Evolutionary conservation across 805 yeast genomes (phyloP).

Genomic region (Saturnispora halmiae): DNA sequence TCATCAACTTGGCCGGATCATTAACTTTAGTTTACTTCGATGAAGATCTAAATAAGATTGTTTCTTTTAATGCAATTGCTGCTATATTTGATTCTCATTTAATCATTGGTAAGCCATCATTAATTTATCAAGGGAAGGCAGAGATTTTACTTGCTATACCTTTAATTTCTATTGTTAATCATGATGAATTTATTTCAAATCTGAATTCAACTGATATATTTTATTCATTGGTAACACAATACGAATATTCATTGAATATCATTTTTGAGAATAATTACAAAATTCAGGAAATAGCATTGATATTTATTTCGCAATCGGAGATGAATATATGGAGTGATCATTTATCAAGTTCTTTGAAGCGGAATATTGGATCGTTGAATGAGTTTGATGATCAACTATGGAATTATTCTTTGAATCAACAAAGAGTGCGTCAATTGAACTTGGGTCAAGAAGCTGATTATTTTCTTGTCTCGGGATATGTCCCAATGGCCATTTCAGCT

Average conservation of each 20-base stretch:
- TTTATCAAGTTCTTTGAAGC: slow-evolving; percentile 4
- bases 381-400: slow-evolving; percentile 12
- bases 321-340: slow-evolving; percentile 34
- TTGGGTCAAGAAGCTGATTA: slow-evolving; percentile 9
- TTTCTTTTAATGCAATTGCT: slow-evolving; percentile 26
- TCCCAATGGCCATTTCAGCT: slow-evolving; percentile 5
- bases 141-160: slow-evolving; percentile 43
- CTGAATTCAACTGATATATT: slow-evolving; percentile 21
- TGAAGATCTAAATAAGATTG: slow-evolving; percentile 9
- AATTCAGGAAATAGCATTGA: slow-evolving; percentile 37
- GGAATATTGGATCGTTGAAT: slow-evolving; percentile 10
- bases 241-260: slow-evolving; percentile 33
- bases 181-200: slow-evolving; percentile 1
- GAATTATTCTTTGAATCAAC: slow-evolving; percentile 19
- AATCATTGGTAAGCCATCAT: slow-evolving; percentile 29
- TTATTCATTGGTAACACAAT: slow-evolving; percentile 24
- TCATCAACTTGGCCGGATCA: slow-evolving; percentile 36
- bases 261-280: slow-evolving; percentile 36
- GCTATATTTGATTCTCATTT: slow-evolving; percentile 45
- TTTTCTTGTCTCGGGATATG: slow-evolving; percentile 8
- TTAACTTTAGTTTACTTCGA: slow-evolving; percentile 34
- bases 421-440: slow-evolving; percentile 11
- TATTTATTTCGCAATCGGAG: slow-evolving; percentile 30
- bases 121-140: slow-evolving; percentile 15
- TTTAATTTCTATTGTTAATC: slow-evolving; percentile 25